phyloP scores from a whole-genome alignment of 495 filamentous ascomycete species.

The Penicillium atrosanguineum region DNA sequence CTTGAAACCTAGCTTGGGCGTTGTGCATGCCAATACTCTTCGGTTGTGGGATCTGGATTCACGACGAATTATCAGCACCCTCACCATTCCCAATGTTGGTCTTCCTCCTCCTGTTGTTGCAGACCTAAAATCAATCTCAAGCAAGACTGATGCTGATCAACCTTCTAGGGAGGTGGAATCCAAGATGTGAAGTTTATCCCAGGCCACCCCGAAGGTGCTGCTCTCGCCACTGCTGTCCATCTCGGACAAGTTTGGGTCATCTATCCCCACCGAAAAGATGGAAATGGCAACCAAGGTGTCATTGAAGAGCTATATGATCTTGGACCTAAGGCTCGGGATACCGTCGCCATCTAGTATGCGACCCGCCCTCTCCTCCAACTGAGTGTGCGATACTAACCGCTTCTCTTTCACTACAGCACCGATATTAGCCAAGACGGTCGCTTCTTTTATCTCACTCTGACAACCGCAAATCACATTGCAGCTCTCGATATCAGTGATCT shows the following conservation, averaged over 20 bases:
- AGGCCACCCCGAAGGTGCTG: constrained; percentile 55
- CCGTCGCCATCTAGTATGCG: constrained; percentile 55
- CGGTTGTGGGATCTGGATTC: constrained; percentile 55
- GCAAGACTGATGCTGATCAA: no score
- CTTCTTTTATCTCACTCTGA: constrained; percentile 59
- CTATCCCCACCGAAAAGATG: constrained; percentile 56
- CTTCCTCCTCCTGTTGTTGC: no score
- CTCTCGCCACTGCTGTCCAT: constrained; percentile 60
- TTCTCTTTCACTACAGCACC: constrained; percentile 27
- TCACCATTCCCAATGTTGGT: constrained; percentile 58
- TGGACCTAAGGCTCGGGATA: constrained; percentile 53
- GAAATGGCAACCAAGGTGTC: constrained; percentile 53
- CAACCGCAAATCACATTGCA: constrained; percentile 61
- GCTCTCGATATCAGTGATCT: constrained; percentile 63
- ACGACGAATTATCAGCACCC: constrained; percentile 55
- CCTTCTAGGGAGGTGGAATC: constrained; percentile 52
- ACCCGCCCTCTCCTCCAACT: background rate
- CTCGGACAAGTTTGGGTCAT: constrained; percentile 65
- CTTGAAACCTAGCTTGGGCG: constrained; percentile 55
- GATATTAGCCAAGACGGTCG: constrained; percentile 60
- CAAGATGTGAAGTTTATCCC: constrained; percentile 68
- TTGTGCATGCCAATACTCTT: constrained; percentile 53
- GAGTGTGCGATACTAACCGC: background rate
- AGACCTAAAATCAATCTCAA: no score
- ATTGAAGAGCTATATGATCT: constrained; percentile 59